phyloP scores from a whole-genome alignment of 2,329 filamentous ascomycete species.

The Fonsecaea pedrosoi region DNA sequence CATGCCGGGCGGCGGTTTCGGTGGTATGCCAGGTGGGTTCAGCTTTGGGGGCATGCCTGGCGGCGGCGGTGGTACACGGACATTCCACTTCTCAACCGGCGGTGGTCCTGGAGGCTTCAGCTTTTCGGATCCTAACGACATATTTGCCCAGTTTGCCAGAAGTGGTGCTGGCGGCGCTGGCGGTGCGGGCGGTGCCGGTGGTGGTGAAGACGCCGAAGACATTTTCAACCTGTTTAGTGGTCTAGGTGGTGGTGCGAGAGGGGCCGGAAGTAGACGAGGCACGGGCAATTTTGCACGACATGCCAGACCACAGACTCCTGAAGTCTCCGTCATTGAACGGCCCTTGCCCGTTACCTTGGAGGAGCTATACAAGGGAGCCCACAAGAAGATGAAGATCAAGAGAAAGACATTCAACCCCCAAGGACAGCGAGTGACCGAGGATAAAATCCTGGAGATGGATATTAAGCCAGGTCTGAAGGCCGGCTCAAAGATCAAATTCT shows the following conservation, averaged over 20 bases:
- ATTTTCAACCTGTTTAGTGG: conserved; percentile 63
- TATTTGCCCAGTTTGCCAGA: conserved; percentile 81
- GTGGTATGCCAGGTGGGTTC: conserved; percentile 60
- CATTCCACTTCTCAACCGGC: conserved; percentile 60
- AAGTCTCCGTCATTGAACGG: conserved; percentile 89
- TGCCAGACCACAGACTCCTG: conserved; percentile 65
- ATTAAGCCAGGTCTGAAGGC: conserved; percentile 97
- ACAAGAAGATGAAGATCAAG: conserved; percentile 99
- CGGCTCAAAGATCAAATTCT: conserved; percentile 97
- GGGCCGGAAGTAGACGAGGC: conserved; percentile 51
- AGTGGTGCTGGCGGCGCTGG: conserved; percentile 52
- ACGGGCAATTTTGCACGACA: conserved; percentile 34
- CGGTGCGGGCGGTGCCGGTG: conserved; percentile 60
- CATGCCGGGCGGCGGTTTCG: conserved; percentile 58
- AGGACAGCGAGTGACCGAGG: conserved; percentile 83
- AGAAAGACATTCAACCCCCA: conserved; percentile 88
- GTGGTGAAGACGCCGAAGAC: conserved; percentile 61
- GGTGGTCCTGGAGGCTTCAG: conserved; percentile 71
- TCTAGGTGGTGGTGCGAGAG: conserved; percentile 44
- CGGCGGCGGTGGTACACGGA: conserved; percentile 48
- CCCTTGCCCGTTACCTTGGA: conserved; percentile 81
- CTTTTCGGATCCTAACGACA: conserved; percentile 82
- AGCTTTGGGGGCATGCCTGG: conserved; percentile 58
- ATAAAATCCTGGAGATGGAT: conserved; percentile 90
- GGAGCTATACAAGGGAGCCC: conserved; percentile 83